Base-by-base conservation (phyloP, 2,329 filamentous ascomycete species). In the Paecilomyces niveus region DNA sequence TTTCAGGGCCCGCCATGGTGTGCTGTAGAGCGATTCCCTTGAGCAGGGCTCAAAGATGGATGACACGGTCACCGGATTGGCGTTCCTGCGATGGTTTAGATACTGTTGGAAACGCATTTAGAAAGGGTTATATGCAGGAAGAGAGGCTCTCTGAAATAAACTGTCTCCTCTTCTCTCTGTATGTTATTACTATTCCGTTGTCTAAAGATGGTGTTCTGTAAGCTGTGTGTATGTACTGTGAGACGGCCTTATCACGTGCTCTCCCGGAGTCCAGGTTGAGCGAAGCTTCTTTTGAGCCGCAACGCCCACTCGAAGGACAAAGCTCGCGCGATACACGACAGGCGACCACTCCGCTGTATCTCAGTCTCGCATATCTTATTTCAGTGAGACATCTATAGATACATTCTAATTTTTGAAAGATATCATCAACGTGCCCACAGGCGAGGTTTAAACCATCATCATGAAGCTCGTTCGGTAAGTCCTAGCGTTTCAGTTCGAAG, bases 401-500 rank as follows among this genome's bases (percentile, higher is more conserved):
- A 54, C 54, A 49, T 55, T 61, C n/a, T 56, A 51, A 56, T 31
- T 24, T 61, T 55, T n/a, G 54, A 51, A 35, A 10, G 24, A 45
- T 32, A 56, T 61, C 9, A 18, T 39, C 29, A 13, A 24, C 50
- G 50, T 29, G 22, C 31, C 13, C 49, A 21, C 6, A 18, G 24
- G 11, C 53, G 53, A 58, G 18, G 33, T 53, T 18, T 57, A 53
- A 53, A 50, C 54, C 68, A 75, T 63, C 82, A 90, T 77, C 63
- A 96, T 96, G 92, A 96, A 96, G 89, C 90, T 96, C 81, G 92
- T 96, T 78, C 89, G 92, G 92, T 96, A 85, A 80, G 88, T 70
- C 49, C n/a, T 11, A 52, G 29, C 29, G 15, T 32, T 45, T n/a
- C 21, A 29, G 51, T 22, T 15, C 50, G 7, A 29, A 7, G 26